Conservation (phyloP, 129 eudicot species). For the Tagetes erecta region DNA sequence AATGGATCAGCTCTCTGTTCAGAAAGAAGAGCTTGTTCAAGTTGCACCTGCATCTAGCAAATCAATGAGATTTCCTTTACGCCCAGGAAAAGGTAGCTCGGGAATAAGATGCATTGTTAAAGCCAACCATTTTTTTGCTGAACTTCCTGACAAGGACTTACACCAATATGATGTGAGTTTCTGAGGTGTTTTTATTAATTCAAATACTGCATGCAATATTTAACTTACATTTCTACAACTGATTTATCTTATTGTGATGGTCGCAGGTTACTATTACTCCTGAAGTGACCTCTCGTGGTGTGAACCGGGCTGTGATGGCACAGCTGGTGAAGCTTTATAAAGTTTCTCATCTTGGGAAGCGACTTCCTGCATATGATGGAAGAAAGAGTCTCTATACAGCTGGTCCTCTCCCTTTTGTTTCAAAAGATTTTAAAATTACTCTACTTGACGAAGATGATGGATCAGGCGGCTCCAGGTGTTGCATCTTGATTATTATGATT, state of each 20-base stretch:
- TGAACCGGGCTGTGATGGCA: slow-evolving; percentile 80
- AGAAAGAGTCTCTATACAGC: slow-evolving; percentile 90
- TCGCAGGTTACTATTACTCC: slow-evolving; percentile 74
- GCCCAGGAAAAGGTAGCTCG: slow-evolving; percentile 80
- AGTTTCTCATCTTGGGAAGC: slow-evolving; percentile 80
- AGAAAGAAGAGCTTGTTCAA: slow-evolving; percentile 43
- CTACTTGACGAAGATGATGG: slow-evolving; percentile 74
- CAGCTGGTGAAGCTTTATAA: slow-evolving; percentile 71
- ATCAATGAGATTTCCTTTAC: slow-evolving; percentile 58
- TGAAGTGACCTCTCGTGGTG: slow-evolving; percentile 70
- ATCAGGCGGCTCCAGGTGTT: slow-evolving; percentile 60
- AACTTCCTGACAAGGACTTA: slow-evolving; percentile 78
- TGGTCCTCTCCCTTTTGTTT: slow-evolving; percentile 82
- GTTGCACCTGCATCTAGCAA: slow-evolving; percentile 69
- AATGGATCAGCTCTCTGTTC: slow-evolving; percentile 35
- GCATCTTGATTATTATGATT: slow-evolving; percentile 6
- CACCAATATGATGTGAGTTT: slow-evolving; percentile 86
- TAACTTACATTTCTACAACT: background rate
- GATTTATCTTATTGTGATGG: slow-evolving; percentile 10
- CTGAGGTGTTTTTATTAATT: background rate
- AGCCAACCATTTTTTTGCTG: slow-evolving; percentile 92
- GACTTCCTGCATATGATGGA: slow-evolving; percentile 92
- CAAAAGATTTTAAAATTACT: slow-evolving; percentile 69
- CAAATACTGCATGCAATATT: background rate
- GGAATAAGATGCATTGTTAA: slow-evolving; percentile 84